phyloP scores from a whole-genome alignment of 2,329 filamentous ascomycete genomes.

The Rutstroemia sp. region DNA sequence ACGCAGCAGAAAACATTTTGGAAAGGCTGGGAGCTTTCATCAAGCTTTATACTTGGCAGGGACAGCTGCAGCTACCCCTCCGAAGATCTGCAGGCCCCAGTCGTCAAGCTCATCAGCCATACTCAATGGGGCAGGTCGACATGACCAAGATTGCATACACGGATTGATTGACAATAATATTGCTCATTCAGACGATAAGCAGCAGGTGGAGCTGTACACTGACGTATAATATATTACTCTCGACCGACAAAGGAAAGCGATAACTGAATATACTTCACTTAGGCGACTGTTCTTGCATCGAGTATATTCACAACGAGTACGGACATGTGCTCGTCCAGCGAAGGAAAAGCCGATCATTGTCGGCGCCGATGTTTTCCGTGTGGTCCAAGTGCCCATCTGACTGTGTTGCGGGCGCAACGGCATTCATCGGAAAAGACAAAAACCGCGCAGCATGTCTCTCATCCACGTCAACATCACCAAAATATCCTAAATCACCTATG shows the following conservation, averaged over 20 bases:
- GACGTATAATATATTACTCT: constrained; percentile 1
- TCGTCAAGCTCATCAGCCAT: not conserved
- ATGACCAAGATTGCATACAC: not conserved
- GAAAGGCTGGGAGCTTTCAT: not conserved
- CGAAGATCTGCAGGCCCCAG: constrained; percentile 6
- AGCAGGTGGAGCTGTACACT: not conserved
- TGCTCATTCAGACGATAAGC: not conserved
- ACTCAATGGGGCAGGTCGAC: constrained; percentile 4
- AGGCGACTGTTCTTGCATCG: too few species aligned
- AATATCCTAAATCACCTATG: too few species aligned
- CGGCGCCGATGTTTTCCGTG: too few species aligned
- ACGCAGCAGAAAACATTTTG: too few species aligned
- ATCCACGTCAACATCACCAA: too few species aligned
- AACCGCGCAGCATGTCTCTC: too few species aligned
- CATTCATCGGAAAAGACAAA: too few species aligned
- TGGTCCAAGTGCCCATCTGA: too few species aligned
- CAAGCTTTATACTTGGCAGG: constrained; percentile 8
- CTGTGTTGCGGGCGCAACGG: too few species aligned
- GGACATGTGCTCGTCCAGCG: too few species aligned
- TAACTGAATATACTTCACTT: not conserved
- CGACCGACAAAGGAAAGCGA: constrained; percentile 3
- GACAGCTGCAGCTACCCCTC: not conserved
- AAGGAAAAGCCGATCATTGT: too few species aligned
- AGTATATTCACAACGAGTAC: too few species aligned
- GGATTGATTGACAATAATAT: not conserved